Evolutionary conservation across 2,329 filamentous ascomycete genomes (phyloP).

Genomic region (Monosporascus sp.): DNA sequence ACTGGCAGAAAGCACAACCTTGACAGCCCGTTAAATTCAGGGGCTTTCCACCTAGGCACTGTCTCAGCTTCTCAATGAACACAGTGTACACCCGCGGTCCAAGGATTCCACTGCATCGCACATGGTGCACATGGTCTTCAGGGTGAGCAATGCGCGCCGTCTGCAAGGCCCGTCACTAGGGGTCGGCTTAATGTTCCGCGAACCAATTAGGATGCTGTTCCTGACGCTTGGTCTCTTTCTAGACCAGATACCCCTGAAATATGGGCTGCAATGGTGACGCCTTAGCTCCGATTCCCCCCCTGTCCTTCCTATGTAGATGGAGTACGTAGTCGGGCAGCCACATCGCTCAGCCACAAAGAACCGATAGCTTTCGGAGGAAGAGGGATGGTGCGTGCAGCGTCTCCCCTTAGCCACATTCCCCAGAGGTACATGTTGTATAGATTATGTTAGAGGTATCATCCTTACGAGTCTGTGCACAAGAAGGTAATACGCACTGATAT

Average conservation of each 20-base stretch:
- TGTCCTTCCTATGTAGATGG: no score
- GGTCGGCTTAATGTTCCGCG: slow-evolving; percentile 19
- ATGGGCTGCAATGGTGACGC: slow-evolving; percentile 3
- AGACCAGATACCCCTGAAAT: slow-evolving; percentile 8
- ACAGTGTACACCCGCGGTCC: not conserved
- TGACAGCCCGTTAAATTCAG: not conserved
- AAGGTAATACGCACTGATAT: not conserved
- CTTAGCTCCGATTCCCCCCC: no score
- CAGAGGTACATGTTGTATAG: no score
- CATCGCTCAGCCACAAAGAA: no score
- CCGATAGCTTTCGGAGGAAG: no score
- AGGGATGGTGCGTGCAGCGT: no score
- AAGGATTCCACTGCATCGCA: not conserved
- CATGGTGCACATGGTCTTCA: not conserved
- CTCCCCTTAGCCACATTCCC: no score
- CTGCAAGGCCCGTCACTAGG: slow-evolving; percentile 9
- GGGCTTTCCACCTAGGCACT: not conserved
- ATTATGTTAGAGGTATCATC: not conserved
- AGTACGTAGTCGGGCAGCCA: no score
- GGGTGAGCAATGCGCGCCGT: slow-evolving; percentile 10
- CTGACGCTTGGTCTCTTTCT: slow-evolving; percentile 21
- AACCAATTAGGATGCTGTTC: slow-evolving; percentile 23
- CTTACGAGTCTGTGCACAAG: not conserved
- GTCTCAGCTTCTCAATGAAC: not conserved
- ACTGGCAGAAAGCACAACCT: not conserved